Evolutionary conservation across 2,329 filamentous ascomycete genomes (phyloP).

Genomic region (Volutella citrinella): DNA sequence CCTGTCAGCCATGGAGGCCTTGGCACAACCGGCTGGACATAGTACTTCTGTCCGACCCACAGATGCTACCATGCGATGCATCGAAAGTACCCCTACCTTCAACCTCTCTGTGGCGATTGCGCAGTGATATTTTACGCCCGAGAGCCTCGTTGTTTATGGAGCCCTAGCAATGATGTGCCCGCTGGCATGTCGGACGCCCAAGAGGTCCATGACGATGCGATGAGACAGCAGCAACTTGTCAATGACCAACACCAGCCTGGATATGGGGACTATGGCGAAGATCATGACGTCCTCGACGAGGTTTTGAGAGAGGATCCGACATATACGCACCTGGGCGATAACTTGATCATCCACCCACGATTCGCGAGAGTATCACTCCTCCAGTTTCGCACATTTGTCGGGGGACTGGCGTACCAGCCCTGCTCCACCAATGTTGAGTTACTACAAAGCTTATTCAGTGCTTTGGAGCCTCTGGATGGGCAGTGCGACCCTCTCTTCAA

Average conservation of each 20-base stretch:
- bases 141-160: conserved; percentile 16
- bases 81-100: conserved; percentile 5
- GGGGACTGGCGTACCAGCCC: conserved; percentile 27
- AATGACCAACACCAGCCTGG: too few relatives aligned
- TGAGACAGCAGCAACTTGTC: too few relatives aligned
- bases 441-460: conserved; percentile 18
- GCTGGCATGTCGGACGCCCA: conserved; percentile 5
- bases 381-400: conserved; percentile 25
- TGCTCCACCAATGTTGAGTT: conserved; percentile 22
- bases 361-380: conserved; percentile 21
- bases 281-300: conserved; percentile 11
- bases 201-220: too few relatives aligned
- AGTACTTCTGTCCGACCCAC: conserved; percentile 31
- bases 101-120: conserved; percentile 34
- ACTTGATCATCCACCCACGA: conserved; percentile 20
- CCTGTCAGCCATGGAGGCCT: conserved; percentile 17
- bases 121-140: conserved; percentile 26
- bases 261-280: too few relatives aligned
- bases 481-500: conserved; percentile 24
- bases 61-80: conserved; percentile 25
- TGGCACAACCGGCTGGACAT: conserved; percentile 17
- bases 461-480: conserved; percentile 18
- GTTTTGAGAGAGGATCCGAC: conserved; percentile 22
- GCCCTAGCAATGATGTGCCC: conserved; percentile 14
- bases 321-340: conserved; percentile 17